Percentiles rank a stretch among this genome's conserved stretches.
Conservation (phyloP, 2,329 filamentous ascomycete species). For the Tetracladium maxilliforme region DNA sequence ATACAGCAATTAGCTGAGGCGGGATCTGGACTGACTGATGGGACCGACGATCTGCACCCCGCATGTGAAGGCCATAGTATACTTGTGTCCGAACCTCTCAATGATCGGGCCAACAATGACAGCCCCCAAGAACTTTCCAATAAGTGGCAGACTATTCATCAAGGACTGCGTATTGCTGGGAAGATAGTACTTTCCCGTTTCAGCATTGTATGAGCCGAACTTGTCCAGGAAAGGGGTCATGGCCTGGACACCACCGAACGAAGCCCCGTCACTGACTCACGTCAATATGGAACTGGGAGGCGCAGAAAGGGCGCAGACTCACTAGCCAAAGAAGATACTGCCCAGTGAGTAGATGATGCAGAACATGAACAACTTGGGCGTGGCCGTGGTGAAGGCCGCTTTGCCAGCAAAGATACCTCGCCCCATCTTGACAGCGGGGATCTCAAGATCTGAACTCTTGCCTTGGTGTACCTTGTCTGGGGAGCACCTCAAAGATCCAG, state of each 20-base stretch:
- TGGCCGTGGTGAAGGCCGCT: conserved; percentile 5
- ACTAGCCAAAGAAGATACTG: conserved; percentile 7
- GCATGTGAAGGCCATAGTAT: conserved; percentile 7
- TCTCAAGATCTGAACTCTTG: too few species aligned
- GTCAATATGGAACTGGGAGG: conserved; percentile 1
- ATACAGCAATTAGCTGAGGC: background rate
- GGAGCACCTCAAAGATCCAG: too few species aligned
- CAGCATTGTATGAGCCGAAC: conserved; percentile 5
- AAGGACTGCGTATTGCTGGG: too few species aligned
- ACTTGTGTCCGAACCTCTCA: conserved; percentile 6
- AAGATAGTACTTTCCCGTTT: too few species aligned
- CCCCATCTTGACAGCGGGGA: conserved; percentile 1
- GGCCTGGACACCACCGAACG: conserved; percentile 8
- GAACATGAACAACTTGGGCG: conserved; percentile 4
- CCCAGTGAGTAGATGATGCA: conserved; percentile 7
- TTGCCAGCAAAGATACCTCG: conserved; percentile 6
- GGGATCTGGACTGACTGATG: conserved; percentile 5
- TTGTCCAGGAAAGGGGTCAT: conserved; percentile 5
- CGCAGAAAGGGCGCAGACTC: background rate
- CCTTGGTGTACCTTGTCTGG: conserved; percentile 3
- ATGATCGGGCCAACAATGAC: conserved; percentile 7
- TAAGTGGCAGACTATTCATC: too few species aligned
- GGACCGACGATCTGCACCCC: conserved; percentile 5
- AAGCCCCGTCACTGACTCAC: conserved; percentile 6
- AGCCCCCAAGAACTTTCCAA: conserved; percentile 5